These are phyloP conservation scores for Eimeria acervulina DNA, from an alignment of 169 alveolate species.

Conservation along the genomic window DNA sequence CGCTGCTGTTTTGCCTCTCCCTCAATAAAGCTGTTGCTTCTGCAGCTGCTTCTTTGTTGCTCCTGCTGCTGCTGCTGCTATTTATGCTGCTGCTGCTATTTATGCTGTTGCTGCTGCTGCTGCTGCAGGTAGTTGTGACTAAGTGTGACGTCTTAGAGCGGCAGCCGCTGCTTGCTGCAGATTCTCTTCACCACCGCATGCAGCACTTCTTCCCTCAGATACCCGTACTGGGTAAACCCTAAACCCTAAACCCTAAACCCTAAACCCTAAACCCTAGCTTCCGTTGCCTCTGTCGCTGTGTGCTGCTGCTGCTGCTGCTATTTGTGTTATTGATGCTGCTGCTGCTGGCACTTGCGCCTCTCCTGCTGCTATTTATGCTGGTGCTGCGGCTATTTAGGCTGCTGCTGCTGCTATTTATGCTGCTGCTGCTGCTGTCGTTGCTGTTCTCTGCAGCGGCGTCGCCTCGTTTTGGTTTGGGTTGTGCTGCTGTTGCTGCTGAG, in stretches of 20 bases:
- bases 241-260: slow-evolving; percentile 38
- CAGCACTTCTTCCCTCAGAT: slow-evolving; percentile 34
- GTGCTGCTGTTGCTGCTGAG: slow-evolving; percentile 42
- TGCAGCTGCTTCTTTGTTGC: neutral
- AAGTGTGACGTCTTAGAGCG: slow-evolving; percentile 38
- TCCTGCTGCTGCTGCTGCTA: neutral
- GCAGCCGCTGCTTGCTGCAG: slow-evolving; percentile 55
- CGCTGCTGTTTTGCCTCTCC: too few species aligned
- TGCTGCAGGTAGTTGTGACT: slow-evolving; percentile 27
- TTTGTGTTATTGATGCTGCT: neutral
- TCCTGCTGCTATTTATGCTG: neutral
- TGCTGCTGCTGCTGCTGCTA: neutral
- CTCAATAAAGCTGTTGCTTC: too few species aligned
- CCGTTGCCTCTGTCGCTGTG: neutral
- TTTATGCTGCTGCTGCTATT: neutral
- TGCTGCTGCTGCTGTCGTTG: neutral
- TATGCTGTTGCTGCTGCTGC: slow-evolving; percentile 43
- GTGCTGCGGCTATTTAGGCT: neutral
- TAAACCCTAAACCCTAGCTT: neutral
- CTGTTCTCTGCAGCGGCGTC: slow-evolving; percentile 28
- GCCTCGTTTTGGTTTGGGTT: slow-evolving; percentile 6
- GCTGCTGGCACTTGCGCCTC: neutral
- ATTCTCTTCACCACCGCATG: slow-evolving; percentile 45
- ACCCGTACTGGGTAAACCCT: slow-evolving; percentile 27
- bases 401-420: neutral